A percentile compares a stretch with the other conserved stretches of the same genome.
Conservation (phyloP, 177 flowering plant genomes). For the Tripterygium wilfordii region DNA sequence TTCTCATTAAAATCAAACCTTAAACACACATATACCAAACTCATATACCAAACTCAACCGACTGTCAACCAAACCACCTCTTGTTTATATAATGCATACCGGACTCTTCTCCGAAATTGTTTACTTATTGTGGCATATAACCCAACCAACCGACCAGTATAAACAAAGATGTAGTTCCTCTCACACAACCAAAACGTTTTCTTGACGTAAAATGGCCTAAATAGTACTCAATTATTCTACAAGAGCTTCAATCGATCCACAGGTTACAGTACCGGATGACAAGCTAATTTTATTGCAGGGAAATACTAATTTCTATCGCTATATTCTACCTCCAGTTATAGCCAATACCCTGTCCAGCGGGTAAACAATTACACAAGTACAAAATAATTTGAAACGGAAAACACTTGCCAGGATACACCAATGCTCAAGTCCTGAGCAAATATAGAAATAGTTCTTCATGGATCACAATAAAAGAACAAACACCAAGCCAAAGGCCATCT, state of each 20-base stretch:
- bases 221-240: not conserved
- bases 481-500: constrained; percentile 1
- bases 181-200: too few species aligned
- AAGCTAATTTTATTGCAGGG: constrained; percentile 1
- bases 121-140: too few species aligned
- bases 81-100: too few species aligned
- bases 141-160: too few species aligned
- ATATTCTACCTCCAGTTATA: constrained; percentile 4
- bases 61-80: too few species aligned
- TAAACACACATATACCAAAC: too few species aligned
- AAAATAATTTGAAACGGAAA: constrained; percentile 1
- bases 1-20: too few species aligned
- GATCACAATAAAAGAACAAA: constrained; percentile 4
- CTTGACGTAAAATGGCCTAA: too few species aligned
- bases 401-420: constrained; percentile 2
- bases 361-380: constrained; percentile 3
- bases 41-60: too few species aligned
- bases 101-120: too few species aligned
- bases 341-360: not conserved
- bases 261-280: constrained; percentile 3
- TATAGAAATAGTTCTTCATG: not conserved
- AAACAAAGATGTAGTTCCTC: too few species aligned
- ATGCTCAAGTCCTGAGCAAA: not conserved
- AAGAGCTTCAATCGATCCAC: not conserved
- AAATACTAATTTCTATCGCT: constrained; percentile 11